These are phyloP conservation scores for Aspergillus piperis DNA, from an alignment of 2,329 filamentous ascomycete genomes.

Conservation along the genomic window DNA sequence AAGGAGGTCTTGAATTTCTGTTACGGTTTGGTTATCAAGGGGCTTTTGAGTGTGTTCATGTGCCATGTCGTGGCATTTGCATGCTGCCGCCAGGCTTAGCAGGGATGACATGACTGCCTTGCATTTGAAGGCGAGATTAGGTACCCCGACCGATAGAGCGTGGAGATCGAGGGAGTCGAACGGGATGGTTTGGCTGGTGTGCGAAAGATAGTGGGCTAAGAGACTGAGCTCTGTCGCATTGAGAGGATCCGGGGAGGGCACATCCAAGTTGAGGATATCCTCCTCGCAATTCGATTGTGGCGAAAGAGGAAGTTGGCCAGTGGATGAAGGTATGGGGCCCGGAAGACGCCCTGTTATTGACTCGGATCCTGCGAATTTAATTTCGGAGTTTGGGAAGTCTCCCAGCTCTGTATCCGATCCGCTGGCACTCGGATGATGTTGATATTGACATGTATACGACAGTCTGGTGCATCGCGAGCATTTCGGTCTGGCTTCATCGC, in stretches of 20 bases:
- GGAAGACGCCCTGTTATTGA: slow-evolving; percentile 1
- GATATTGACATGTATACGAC: slow-evolving; percentile 34
- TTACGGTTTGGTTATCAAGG: slow-evolving; percentile 6
- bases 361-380: neutral
- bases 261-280: neutral
- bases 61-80: slow-evolving; percentile 37
- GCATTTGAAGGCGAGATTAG: slow-evolving; percentile 45
- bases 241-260: slow-evolving; percentile 12
- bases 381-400: neutral
- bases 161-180: slow-evolving; percentile 44
- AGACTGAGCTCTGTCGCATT: slow-evolving; percentile 38
- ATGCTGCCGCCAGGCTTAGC: slow-evolving; percentile 45
- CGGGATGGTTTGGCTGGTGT: slow-evolving; percentile 42
- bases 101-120: slow-evolving; percentile 47
- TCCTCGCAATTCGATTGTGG: slow-evolving; percentile 2
- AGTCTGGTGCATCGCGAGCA: slow-evolving; percentile 39
- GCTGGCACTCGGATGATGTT: slow-evolving; percentile 3
- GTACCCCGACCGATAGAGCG: slow-evolving; percentile 46
- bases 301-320: slow-evolving; percentile 4
- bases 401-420: slow-evolving; percentile 8
- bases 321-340: slow-evolving; percentile 9
- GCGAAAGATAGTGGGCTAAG: slow-evolving; percentile 45
- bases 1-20: slow-evolving; percentile 27
- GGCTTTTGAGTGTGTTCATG: slow-evolving; percentile 1
- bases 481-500: slow-evolving; percentile 37